Base-by-base conservation (phyloP, 352 stramenopile species). In the Phytophthora ohioensis region DNA sequence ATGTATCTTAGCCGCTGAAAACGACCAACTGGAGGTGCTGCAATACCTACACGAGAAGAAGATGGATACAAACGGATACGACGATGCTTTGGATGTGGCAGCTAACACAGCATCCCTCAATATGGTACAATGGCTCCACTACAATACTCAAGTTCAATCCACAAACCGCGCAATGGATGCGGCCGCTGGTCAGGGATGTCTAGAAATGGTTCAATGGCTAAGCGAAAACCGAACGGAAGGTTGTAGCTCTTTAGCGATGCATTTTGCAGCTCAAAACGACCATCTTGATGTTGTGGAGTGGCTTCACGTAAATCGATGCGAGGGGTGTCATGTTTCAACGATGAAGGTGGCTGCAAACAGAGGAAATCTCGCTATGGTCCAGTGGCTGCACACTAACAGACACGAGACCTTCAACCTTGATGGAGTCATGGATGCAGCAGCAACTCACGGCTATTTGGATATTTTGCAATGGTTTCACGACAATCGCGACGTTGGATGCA, bases 401-500 rank as follows among this genome's bases (percentile, higher is more conserved):
- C 21, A 27, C 21, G 21, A 27, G 21, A 52, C 39, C 6, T 62
- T 62, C 6, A 17, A 62, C 17, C 39, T 49, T 17, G 55, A 31
- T 8, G 55, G 30, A 41, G 39, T 48, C 3, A 53, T 62, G 36
- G 53, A 60, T 31, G 32, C 49, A 17, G 17, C 36, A 7, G 55
- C 55, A 17, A 41, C 30, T 11, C 6, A n/a, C 4, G 39, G 55
- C 21, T 3, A 41, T 62, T 42, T 62, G 27, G 5, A 17, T 3
- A 38, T 52, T 34, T 34, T 62, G 17, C 27, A 62, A 32, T 62
- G 55, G 55, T 52, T 49, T 31, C 38, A 62, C 31, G 55, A 43
- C 9, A 45, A 46, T 4, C 51, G 51, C 3, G 15, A 42, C 9
- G 55, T 8, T 43, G 41, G 27, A 5, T 62, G 55, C 13, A 62